Conservation (phyloP, 148 eudicot species). For the Chenopodium berlandieri region DNA sequence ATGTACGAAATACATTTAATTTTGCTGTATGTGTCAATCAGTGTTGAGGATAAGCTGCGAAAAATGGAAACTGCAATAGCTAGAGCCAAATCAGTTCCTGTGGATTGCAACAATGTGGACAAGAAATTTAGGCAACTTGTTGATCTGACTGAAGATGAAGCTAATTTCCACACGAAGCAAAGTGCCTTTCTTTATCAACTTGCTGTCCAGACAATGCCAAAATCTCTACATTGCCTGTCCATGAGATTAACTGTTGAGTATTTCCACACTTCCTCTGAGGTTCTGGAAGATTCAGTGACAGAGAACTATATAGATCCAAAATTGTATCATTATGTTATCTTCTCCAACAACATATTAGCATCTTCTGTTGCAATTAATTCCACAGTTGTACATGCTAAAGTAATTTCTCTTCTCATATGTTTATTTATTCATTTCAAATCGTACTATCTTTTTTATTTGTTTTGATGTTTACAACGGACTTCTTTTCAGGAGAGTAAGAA, state of each 20-base stretch:
- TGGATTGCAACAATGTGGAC: constrained; percentile 86
- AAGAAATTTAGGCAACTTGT: constrained; percentile 96
- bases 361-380: constrained; percentile 88
- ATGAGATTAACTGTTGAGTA: constrained; percentile 91
- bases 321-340: constrained; percentile 73
- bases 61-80: constrained; percentile 76
- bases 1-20: not conserved
- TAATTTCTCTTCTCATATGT: constrained; percentile 34
- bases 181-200: constrained; percentile 96
- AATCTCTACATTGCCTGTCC: constrained; percentile 85
- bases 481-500: constrained; percentile 70
- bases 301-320: constrained; percentile 55
- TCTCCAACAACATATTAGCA: constrained; percentile 83
- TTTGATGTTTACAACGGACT: constrained; percentile 10
- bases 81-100: constrained; percentile 60
- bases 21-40: constrained; percentile 29
- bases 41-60: constrained; percentile 58
- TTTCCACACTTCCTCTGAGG: constrained; percentile 55
- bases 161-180: constrained; percentile 90
- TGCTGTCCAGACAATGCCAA: constrained; percentile 92
- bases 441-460: not conserved
- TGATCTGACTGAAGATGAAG: constrained; percentile 93
- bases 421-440: not conserved
- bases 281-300: constrained; percentile 41
- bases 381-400: constrained; percentile 73